Evolutionary conservation across 805 yeast genomes (phyloP), one percentile per base, ranked within the genome.

Genomic region (Clavispora vitiphila): DNA sequence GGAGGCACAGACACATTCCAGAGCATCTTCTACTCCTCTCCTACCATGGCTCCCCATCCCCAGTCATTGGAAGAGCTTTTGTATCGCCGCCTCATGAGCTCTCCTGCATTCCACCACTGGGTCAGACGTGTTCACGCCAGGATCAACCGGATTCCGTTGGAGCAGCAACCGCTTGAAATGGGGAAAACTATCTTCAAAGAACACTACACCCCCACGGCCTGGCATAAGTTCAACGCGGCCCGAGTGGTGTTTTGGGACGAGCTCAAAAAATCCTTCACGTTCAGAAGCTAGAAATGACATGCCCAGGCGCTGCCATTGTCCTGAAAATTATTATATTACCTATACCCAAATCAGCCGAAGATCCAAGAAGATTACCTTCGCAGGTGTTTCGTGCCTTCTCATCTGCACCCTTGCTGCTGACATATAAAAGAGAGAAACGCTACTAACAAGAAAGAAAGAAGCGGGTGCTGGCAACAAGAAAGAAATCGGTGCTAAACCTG

Each of bases 101-200:
- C 87, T 9, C 74, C 71, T 2, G 65, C 74, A 0, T 85, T 85
- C 52, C 78, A 83, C 50, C 63, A 74, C 21, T 77, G 81, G 66
- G 95, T 84, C 4, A 65, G 78, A 30, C 62, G 67, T 10, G 64
- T 85, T 1, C 83, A 84, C 54, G 83, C 83, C 30, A 71, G 70
- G 42, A 72, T 85, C 25, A 85, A 85, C 53, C 74, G 83, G 2
- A 67, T 80, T 5, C 77, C 79, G 2, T 69, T 75, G 11, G 75
- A 61, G 42, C 47, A 65, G 39, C 53, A 46, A 30, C 41, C 53
- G 14, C 34, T 45, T 12, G 50, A 43, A 22, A 50, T 50, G 50
- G 53, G 57, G 36, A 51, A 42, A 35, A 53, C 56, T 29, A 47
- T 55, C 20, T 60, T 54, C 32, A 47, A 53, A 24, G 49, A 53